Conservation (phyloP, 2,329 filamentous ascomycete genomes). For the Aspergillus ochraceoroseus region DNA sequence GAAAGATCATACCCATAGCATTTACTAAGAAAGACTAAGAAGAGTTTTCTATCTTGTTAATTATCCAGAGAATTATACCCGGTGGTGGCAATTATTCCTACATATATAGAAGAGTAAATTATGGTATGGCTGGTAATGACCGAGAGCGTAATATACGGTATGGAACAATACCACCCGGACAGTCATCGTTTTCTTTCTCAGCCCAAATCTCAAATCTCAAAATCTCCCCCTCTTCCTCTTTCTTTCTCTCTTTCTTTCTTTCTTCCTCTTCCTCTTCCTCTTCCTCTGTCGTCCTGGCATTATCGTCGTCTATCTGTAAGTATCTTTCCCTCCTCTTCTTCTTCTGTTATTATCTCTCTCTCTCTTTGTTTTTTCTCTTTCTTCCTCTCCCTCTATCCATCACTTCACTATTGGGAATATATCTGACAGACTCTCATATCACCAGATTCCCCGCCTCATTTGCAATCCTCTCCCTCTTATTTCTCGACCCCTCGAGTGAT, state of each 20-base stretch:
- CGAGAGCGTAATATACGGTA: too few species aligned
- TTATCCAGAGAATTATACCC: too few species aligned
- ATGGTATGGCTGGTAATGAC: too few species aligned
- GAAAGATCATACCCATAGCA: not conserved
- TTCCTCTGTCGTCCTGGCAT: conserved; percentile 10
- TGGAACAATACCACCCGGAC: too few species aligned
- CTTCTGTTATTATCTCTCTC: conserved; percentile 1
- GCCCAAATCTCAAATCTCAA: conserved; percentile 21
- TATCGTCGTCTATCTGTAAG: too few species aligned
- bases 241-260: conserved; percentile 19
- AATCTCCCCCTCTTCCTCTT: conserved; percentile 19
- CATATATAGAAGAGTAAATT: too few species aligned
- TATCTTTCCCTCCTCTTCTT: conserved; percentile 10
- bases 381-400: conserved; percentile 5
- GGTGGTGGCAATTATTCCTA: too few species aligned
- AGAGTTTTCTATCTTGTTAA: too few species aligned
- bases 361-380: not conserved
- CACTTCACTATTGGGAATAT: too few species aligned
- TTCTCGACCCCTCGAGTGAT: conserved; percentile 8
- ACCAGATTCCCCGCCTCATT: conserved; percentile 20
- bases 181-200: conserved; percentile 10
- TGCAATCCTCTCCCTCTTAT: conserved; percentile 15
- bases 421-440: not conserved
- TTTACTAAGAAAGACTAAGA: too few species aligned
- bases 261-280: conserved; percentile 12